Percentiles rank a stretch among this genome's conserved stretches.
Evolutionary conservation across 129 eudicot species (phyloP).

Genomic region (Tagetes erecta): DNA sequence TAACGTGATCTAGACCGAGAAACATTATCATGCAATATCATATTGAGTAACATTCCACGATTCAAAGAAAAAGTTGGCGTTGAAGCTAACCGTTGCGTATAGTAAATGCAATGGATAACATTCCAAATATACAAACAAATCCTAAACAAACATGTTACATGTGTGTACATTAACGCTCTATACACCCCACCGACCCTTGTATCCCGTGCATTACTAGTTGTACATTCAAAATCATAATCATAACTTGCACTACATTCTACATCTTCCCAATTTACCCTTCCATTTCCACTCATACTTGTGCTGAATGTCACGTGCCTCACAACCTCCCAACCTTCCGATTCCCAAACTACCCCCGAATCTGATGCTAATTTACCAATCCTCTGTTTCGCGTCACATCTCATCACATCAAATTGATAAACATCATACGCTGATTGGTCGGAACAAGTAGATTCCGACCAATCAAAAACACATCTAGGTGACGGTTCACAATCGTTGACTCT

Average conservation of each 20-base stretch:
- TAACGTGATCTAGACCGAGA: no score
- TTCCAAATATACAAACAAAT: constrained; percentile 5
- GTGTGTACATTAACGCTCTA: constrained; percentile 11
- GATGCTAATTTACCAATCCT: constrained; percentile 55
- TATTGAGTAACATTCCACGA: background rate
- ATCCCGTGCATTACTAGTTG: constrained; percentile 16
- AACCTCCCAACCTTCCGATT: constrained; percentile 68
- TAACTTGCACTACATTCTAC: constrained; percentile 23
- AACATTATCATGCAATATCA: no score
- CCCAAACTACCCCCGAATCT: constrained; percentile 51
- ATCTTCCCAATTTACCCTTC: constrained; percentile 36
- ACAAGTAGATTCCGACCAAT: constrained; percentile 38
- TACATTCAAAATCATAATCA: constrained; percentile 17
- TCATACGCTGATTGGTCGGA: constrained; percentile 28
- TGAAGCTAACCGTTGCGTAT: constrained; percentile 26
- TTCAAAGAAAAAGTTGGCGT: background rate
- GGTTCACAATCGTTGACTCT: background rate
- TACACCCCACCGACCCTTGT: constrained; percentile 12
- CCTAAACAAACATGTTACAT: constrained; percentile 17
- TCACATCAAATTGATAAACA: background rate
- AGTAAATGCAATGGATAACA: constrained; percentile 20
- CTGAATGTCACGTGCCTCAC: constrained; percentile 38
- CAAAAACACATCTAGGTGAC: constrained; percentile 66
- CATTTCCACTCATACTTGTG: constrained; percentile 16
- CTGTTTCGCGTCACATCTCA: constrained; percentile 20